Conservation (phyloP, 768 basidiomycete genomes). For the Trametes cubensis region DNA sequence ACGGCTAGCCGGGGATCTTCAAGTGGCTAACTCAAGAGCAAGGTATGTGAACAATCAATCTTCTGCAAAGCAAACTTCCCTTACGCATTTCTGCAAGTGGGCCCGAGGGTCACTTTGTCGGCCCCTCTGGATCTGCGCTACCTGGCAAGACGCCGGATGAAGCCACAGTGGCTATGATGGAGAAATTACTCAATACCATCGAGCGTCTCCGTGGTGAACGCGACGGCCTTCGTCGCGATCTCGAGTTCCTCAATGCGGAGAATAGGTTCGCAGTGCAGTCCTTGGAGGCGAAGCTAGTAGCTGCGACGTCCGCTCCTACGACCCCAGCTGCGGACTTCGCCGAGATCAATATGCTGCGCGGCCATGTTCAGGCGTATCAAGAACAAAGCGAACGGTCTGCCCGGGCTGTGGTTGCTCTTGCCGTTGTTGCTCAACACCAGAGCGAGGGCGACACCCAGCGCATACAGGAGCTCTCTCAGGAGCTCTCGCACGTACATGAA, state of each 20-base stretch:
- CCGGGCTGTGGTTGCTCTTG: conserved; percentile 18
- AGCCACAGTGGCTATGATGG: conserved; percentile 31
- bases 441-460: not conserved
- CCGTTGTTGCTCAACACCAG: conserved; percentile 22
- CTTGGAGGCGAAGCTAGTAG: conserved; percentile 52
- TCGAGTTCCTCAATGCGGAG: conserved; percentile 72
- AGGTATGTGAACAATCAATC: not conserved
- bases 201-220: conserved; percentile 71
- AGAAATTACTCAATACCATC: conserved; percentile 61
- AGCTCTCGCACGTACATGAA: conserved; percentile 2
- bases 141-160: conserved; percentile 6
- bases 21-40: conserved; percentile 1
- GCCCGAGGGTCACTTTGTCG: conserved; percentile 16
- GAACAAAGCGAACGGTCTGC: conserved; percentile 12
- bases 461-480: conserved; percentile 5
- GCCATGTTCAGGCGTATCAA: conserved; percentile 9
- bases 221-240: conserved; percentile 59
- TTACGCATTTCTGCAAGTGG: conserved; percentile 4
- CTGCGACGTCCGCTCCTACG: conserved; percentile 20
- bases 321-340: conserved; percentile 13
- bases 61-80: too few species aligned
- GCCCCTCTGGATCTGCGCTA: not conserved
- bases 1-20: not conserved
- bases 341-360: conserved; percentile 28
- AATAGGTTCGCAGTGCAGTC: conserved; percentile 64